phyloP scores from a whole-genome alignment of 1,284 basidiomycete genomes.

The Naganishia liquefaciens region DNA sequence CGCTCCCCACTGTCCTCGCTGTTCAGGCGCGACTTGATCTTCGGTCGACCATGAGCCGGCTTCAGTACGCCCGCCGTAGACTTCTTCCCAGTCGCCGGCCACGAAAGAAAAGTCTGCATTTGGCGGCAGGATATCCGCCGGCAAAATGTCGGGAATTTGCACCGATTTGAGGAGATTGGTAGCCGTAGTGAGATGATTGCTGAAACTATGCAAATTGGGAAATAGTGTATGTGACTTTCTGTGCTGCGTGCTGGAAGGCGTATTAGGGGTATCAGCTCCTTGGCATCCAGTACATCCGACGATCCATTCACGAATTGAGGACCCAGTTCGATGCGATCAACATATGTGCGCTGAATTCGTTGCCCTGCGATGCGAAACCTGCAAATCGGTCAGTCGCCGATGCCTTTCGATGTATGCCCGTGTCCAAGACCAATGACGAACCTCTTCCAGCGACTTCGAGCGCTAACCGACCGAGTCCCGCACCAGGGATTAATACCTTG shows the following conservation, averaged over 20 bases:
- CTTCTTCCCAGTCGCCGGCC: constrained; percentile 90
- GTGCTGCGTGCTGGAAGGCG: constrained; percentile 66
- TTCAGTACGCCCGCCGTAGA: constrained; percentile 70
- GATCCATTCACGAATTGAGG: constrained; percentile 64
- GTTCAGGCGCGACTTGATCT: constrained; percentile 45
- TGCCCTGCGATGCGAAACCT: constrained; percentile 86
- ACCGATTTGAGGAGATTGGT: constrained; percentile 67
- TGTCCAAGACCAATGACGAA: constrained; percentile 45
- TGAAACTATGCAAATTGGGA: constrained; percentile 87
- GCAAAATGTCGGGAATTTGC: constrained; percentile 77
- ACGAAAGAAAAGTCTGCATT: constrained; percentile 76
- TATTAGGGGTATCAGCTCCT: constrained; percentile 28
- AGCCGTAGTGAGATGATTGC: constrained; percentile 66
- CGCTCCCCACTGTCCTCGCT: constrained; percentile 78
- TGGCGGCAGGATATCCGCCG: constrained; percentile 64
- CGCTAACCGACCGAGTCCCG: constrained; percentile 79
- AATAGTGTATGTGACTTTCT: constrained; percentile 72
- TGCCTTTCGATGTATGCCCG: background rate
- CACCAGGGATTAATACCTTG: constrained; percentile 81
- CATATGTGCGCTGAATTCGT: constrained; percentile 95
- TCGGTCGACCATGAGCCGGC: constrained; percentile 9
- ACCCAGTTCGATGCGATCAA: constrained; percentile 79
- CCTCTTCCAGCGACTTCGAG: constrained; percentile 81
- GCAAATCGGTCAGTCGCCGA: constrained; percentile 23
- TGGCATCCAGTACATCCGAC: constrained; percentile 2